Conservation (phyloP, 2,329 filamentous ascomycete species). For the Claviceps purpurea region DNA sequence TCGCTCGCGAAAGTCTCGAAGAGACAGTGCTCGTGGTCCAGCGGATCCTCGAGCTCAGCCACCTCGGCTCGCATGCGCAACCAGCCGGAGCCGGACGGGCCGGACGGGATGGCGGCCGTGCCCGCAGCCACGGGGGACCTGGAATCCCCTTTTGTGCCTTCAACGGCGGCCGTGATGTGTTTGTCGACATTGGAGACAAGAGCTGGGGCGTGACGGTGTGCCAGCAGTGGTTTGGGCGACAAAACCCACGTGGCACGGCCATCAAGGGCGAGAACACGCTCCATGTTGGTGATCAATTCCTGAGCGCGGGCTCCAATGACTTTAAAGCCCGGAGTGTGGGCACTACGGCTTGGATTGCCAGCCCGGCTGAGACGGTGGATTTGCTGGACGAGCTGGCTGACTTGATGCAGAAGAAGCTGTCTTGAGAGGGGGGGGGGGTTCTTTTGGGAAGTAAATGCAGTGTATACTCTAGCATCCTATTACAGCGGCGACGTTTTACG, state of each 20-base stretch:
- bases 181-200: conserved; percentile 98
- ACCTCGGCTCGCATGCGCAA: conserved; percentile 27
- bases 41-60: conserved; percentile 76
- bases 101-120: too few species aligned
- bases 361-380: conserved; percentile 77
- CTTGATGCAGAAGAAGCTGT: conserved; percentile 25
- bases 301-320: conserved; percentile 90
- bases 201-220: conserved; percentile 89
- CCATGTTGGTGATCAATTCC: conserved; percentile 93
- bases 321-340: conserved; percentile 89
- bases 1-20: conserved; percentile 80
- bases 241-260: conserved; percentile 11
- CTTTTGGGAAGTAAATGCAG: too few species aligned
- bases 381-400: conserved; percentile 69
- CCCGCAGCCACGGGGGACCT: conserved; percentile 8
- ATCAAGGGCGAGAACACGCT: conserved; percentile 68
- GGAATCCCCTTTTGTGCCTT: conserved; percentile 87
- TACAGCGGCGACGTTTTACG: too few species aligned
- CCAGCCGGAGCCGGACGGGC: conserved; percentile 9
- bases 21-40: conserved; percentile 93
- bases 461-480: too few species aligned
- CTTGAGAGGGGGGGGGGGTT: neutral
- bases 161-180: conserved; percentile 94
- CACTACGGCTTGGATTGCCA: conserved; percentile 95
- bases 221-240: conserved; percentile 71